A percentile compares a stretch with the other conserved stretches of the same genome.
phyloP scores from a whole-genome alignment of 306 rosid species.

The Inga laurina region DNA sequence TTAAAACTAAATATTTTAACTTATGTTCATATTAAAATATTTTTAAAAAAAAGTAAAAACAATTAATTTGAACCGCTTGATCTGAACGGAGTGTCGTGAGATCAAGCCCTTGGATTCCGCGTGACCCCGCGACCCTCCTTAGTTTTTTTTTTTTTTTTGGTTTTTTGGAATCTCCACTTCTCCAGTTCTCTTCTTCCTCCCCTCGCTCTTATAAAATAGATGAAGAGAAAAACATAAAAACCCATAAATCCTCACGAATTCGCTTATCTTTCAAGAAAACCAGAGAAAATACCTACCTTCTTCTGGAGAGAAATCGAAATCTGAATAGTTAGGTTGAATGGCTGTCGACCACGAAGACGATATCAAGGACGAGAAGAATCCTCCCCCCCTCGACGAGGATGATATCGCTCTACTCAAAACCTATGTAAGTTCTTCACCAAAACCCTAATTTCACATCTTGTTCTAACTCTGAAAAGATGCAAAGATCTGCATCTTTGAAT shows the following conservation, averaged over 20 bases:
- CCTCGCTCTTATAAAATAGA: not conserved
- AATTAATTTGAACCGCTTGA: no score
- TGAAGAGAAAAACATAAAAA: not conserved
- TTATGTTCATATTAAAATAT: no score
- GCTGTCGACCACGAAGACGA: constrained; percentile 70
- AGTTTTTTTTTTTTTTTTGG: no score
- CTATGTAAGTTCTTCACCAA: constrained; percentile 46
- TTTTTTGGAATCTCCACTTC: not conserved
- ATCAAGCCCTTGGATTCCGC: no score
- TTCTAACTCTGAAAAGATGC: not conserved
- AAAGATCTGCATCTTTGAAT: not conserved
- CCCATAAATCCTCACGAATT: not conserved
- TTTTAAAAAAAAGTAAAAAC: no score
- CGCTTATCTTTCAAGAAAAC: not conserved
- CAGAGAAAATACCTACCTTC: not conserved
- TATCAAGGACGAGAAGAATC: constrained; percentile 86
- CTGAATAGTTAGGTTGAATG: constrained; percentile 38
- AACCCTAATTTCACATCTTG: constrained; percentile 22
- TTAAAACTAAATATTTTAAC: no score
- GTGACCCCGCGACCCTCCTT: no score
- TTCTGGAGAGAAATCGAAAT: not conserved
- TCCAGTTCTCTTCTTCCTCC: not conserved
- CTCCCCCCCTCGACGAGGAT: constrained; percentile 87
- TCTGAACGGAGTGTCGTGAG: no score
- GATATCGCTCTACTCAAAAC: constrained; percentile 87